Base-by-base conservation (phyloP, 345 rosid genomes). In the Salix caprea region DNA sequence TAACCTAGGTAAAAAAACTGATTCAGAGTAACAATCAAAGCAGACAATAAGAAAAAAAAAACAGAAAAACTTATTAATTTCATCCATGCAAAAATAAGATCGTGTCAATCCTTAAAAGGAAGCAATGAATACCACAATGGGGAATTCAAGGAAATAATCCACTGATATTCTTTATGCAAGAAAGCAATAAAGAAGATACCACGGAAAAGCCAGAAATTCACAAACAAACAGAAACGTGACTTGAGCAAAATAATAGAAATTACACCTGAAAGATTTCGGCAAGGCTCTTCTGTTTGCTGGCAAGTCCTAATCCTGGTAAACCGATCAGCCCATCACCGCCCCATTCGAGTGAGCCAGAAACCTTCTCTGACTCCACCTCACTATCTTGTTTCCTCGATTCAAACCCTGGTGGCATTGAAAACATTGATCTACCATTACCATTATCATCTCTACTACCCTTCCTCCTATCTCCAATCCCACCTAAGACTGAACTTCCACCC, bases 261-360 rank as follows among this genome's bases (percentile, higher is more conserved):
- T n/a, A 68, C 80, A 93, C 98, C 97, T 92, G 98, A 84, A 92
- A 86, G 75, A 90, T 87, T 68, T 88, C 94, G 39, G 94, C 91
- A 76, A 92, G 81, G 79, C 94, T 89, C 85, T 88, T 91, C 80
- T 90, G 93, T 78, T 88, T 92, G 85, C 82, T 88, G 42, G 90
- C 91, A 40, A 89, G 88, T 39, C 90, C 90, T 73, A 90, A 76
- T 42, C 90, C 92, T 0, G 96, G 87, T 72, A 93, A 83, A 61
- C 98, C 95, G 83, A 88, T 88, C 68, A 94, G 84, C 64, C 97
- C 97, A 82, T 89, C 91, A 19, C 88, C 91, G 23, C 90, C 90
- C 98, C 98, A 94, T 28, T 94, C 96, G 0, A 84, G 82, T 18
- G 94, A 82, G 74, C 85, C 82, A 76, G 34, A 75, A 23, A 73